These are phyloP conservation scores for Puccinia novopanici DNA, from an alignment of 1,284 basidiomycete genomes.

Conservation along the genomic window DNA sequence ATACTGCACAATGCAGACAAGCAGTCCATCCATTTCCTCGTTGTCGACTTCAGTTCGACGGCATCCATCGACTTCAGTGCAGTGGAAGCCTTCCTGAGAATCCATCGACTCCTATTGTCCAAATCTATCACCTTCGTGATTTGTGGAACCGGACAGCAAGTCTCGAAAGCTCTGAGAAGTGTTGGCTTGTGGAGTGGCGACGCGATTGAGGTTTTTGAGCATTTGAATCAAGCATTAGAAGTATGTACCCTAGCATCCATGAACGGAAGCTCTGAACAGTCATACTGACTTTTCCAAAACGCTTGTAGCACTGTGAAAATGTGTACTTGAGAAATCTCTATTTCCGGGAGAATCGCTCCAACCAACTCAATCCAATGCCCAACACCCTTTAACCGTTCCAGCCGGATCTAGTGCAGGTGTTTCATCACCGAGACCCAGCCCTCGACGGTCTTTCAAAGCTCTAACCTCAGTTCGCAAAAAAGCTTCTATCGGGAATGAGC, in stretches of 20 bases:
- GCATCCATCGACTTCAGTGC: slow-evolving; percentile 85
- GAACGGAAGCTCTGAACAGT: not conserved
- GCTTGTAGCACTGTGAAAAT: slow-evolving; percentile 56
- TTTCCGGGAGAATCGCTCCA: slow-evolving; percentile 52
- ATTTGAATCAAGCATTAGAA: slow-evolving; percentile 87
- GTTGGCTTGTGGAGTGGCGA: slow-evolving; percentile 73
- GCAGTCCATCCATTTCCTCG: slow-evolving; percentile 78
- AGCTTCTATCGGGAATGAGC: not conserved
- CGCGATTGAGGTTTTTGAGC: slow-evolving; percentile 74
- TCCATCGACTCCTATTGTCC: slow-evolving; percentile 77
- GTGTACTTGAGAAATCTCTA: slow-evolving; percentile 61
- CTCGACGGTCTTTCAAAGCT: slow-evolving; percentile 2
- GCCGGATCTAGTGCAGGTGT: not conserved
- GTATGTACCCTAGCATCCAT: not conserved
- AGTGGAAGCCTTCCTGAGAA: slow-evolving; percentile 89
- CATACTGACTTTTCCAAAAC: not conserved
- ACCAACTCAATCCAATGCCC: not conserved
- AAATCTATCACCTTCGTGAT: slow-evolving; percentile 82
- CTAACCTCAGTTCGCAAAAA: not conserved
- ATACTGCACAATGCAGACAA: slow-evolving; percentile 77
- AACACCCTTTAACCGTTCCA: not conserved
- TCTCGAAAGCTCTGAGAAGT: slow-evolving; percentile 71
- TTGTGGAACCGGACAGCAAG: slow-evolving; percentile 69
- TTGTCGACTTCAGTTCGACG: slow-evolving; percentile 83
- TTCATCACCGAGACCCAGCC: not conserved